phyloP scores from a whole-genome alignment of 2,329 filamentous ascomycete genomes.

The Verticillium nubilum region DNA sequence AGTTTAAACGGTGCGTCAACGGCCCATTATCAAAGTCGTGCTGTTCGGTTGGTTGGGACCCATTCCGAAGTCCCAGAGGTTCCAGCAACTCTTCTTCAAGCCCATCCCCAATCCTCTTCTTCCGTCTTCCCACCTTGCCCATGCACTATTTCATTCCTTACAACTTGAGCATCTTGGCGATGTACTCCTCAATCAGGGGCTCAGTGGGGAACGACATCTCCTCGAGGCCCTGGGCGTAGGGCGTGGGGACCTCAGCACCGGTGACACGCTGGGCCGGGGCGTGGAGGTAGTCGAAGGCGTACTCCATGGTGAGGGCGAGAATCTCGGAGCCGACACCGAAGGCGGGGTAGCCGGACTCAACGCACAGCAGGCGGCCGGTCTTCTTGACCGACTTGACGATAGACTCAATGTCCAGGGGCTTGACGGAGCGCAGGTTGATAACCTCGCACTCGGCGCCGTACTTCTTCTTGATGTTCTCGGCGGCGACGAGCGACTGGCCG shows the following conservation, averaged over 20 bases:
- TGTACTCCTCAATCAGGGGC: constrained; percentile 78
- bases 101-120: not conserved
- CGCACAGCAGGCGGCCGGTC: constrained; percentile 83
- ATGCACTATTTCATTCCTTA: constrained; percentile 32
- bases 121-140: constrained; percentile 21
- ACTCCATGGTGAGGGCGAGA: constrained; percentile 92
- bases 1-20: not conserved
- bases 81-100: not conserved
- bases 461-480: constrained; percentile 89
- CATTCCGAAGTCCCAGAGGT: not conserved
- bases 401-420: constrained; percentile 90
- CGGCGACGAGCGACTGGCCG: constrained; percentile 82
- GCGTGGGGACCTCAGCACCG: constrained; percentile 94
- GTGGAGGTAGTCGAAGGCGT: constrained; percentile 95
- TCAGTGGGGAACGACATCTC: constrained; percentile 93
- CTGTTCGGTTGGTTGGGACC: not conserved
- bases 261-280: constrained; percentile 91
- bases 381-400: constrained; percentile 99
- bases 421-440: constrained; percentile 95
- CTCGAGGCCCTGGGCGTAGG: constrained; percentile 89
- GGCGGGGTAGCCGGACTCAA: constrained; percentile 94
- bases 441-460: constrained; percentile 96
- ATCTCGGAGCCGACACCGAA: constrained; percentile 93
- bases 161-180: constrained; percentile 80
- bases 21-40: not conserved